Evolutionary conservation across 257 asterid genomes (phyloP).

Genomic region (Linaria vulgaris): DNA sequence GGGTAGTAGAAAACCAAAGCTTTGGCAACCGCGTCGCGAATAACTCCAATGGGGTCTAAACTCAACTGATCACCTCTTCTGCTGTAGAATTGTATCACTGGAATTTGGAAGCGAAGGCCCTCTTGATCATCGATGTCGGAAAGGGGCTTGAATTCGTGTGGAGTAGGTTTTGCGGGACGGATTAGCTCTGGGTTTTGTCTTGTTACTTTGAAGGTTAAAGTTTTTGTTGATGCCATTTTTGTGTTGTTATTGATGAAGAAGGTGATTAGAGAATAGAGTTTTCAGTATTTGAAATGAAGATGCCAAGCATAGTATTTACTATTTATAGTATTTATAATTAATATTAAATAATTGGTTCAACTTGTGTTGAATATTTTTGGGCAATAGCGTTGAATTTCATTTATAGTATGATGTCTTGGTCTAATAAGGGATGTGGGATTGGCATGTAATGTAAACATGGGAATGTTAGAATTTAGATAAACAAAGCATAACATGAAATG

Average conservation of each 20-base stretch:
- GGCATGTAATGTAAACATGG: too few relatives aligned
- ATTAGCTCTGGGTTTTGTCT: slow-evolving; percentile 45
- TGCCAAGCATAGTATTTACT: too few relatives aligned
- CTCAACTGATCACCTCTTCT: slow-evolving; percentile 25
- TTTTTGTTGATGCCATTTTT: slow-evolving; percentile 33
- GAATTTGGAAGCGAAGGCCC: slow-evolving; percentile 61
- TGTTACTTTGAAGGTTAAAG: slow-evolving; percentile 41
- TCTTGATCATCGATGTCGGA: slow-evolving; percentile 73
- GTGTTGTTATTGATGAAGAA: neutral
- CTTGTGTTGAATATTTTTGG: too few relatives aligned
- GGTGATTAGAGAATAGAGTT: too few relatives aligned
- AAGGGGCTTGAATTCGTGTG: slow-evolving; percentile 46
- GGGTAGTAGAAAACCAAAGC: slow-evolving; percentile 72
- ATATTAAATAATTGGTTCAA: too few relatives aligned
- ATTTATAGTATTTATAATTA: too few relatives aligned
- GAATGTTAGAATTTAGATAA: too few relatives aligned
- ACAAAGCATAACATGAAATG: too few relatives aligned
- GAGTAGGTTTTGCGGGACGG: slow-evolving; percentile 57
- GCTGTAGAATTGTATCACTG: slow-evolving; percentile 56
- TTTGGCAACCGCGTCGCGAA: slow-evolving; percentile 49
- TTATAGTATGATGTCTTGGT: too few relatives aligned
- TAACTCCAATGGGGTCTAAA: slow-evolving; percentile 48
- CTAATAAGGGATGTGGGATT: too few relatives aligned
- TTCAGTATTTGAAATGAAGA: too few relatives aligned
- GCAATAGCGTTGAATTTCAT: too few relatives aligned